phyloP scores from a whole-genome alignment of 2,329 filamentous ascomycete species.

The Myriosclerotinia scirpicola region DNA sequence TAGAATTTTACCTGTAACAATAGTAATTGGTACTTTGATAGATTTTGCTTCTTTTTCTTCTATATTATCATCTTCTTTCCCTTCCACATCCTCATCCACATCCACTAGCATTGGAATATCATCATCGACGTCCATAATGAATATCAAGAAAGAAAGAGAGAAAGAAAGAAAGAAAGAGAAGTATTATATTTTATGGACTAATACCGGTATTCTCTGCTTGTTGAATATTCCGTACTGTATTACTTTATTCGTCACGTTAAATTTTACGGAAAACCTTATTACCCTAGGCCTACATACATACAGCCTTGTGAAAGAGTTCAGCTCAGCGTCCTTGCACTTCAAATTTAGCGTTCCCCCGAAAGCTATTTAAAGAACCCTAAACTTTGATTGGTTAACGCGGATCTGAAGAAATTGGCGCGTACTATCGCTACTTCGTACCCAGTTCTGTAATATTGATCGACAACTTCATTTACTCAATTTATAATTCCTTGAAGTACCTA shows the following conservation, averaged over 20 bases:
- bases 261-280: too few species aligned
- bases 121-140: constrained; percentile 60
- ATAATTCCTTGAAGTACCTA: not conserved
- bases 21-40: constrained; percentile 77
- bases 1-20: constrained; percentile 66
- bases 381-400: constrained; percentile 21
- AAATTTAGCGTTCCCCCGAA: constrained; percentile 2
- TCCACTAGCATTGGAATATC: constrained; percentile 65
- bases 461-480: constrained; percentile 1
- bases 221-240: not conserved
- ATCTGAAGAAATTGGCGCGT: constrained; percentile 20
- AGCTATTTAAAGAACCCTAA: not conserved
- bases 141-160: not conserved
- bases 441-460: constrained; percentile 6
- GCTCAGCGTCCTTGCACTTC: constrained; percentile 14
- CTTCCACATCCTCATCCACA: constrained; percentile 46
- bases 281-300: not conserved
- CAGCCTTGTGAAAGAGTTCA: constrained; percentile 15
- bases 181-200: not conserved
- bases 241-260: too few species aligned
- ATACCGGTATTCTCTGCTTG: not conserved
- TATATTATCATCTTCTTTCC: constrained; percentile 46
- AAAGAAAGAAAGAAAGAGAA: not conserved
- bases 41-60: constrained; percentile 51
- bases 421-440: too few species aligned